Evolutionary conservation across 169 alveolate species (phyloP).

Genomic region (Babesia gibsoni): DNA sequence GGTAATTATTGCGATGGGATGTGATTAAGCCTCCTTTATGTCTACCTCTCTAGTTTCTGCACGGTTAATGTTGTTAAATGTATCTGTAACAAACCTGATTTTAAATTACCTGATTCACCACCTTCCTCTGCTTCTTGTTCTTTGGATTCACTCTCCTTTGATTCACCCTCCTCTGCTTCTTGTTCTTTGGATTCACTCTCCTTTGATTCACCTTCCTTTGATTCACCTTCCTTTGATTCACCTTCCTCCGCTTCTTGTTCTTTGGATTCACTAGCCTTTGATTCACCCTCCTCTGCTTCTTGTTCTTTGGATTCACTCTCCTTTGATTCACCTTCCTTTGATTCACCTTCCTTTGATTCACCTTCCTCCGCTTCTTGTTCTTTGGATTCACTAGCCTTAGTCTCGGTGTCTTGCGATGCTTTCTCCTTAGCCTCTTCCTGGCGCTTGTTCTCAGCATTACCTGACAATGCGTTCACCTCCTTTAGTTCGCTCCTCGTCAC

Average conservation of each 20-base stretch:
- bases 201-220: too few species aligned
- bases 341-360: background rate
- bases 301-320: background rate
- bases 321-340: background rate
- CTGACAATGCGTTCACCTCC: constrained; percentile 29
- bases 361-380: too few species aligned
- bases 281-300: background rate
- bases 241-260: too few species aligned
- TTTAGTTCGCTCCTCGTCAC: constrained; percentile 35
- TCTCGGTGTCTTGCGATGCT: too few species aligned
- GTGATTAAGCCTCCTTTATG: constrained; percentile 9
- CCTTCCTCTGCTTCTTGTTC: background rate
- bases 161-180: too few species aligned
- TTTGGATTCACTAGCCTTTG: too few species aligned
- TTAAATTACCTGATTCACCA: background rate
- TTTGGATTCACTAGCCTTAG: too few species aligned
- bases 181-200: too few species aligned
- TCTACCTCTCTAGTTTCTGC: constrained; percentile 17
- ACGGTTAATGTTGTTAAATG: background rate
- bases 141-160: background rate
- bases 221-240: too few species aligned
- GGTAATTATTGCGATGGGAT: background rate
- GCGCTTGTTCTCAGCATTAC: background rate
- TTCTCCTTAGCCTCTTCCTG: too few species aligned
- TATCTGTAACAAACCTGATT: background rate